Percentiles rank a stretch among this genome's conserved stretches.
phyloP scores from a whole-genome alignment of 2,329 filamentous ascomycete genomes.

The Aspergillus pseudoterreus region DNA sequence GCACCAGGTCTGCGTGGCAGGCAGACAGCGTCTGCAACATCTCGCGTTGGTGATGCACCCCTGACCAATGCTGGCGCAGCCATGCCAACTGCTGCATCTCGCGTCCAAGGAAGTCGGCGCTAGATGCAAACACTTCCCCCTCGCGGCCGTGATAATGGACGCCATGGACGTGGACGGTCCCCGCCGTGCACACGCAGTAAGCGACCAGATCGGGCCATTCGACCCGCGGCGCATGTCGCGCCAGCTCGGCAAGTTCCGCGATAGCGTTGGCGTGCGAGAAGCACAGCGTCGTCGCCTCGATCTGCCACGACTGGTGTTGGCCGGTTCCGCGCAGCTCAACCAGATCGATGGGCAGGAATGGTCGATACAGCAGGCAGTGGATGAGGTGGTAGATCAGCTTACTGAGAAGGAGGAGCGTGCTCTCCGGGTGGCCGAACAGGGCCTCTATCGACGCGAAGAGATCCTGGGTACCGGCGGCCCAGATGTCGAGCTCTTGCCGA shows the following conservation, averaged over 20 bases:
- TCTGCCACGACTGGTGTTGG: constrained; percentile 89
- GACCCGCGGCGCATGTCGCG: constrained; percentile 67
- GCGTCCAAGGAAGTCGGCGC: constrained; percentile 66
- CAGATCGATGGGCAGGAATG: constrained; percentile 80
- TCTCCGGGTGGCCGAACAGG: constrained; percentile 74
- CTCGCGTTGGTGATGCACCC: constrained; percentile 74
- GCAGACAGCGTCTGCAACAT: constrained; percentile 73
- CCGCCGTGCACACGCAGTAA: constrained; percentile 81
- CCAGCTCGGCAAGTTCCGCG: constrained; percentile 74
- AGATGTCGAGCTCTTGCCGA: constrained; percentile 76
- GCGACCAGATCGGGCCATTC: constrained; percentile 86
- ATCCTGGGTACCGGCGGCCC: constrained; percentile 77
- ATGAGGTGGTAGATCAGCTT: constrained; percentile 85
- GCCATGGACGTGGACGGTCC: constrained; percentile 83
- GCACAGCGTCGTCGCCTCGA: constrained; percentile 83
- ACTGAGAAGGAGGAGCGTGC: constrained; percentile 73
- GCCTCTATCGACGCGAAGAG: constrained; percentile 72
- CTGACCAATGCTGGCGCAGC: constrained; percentile 70
- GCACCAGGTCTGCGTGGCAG: constrained; percentile 77
- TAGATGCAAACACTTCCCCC: constrained; percentile 61
- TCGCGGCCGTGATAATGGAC: constrained; percentile 68
- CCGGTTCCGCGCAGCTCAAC: constrained; percentile 74
- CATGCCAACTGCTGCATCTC: constrained; percentile 79
- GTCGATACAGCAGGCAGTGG: constrained; percentile 81
- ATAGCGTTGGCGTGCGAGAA: constrained; percentile 85